phyloP scores from a whole-genome alignment of 1,139 yeast species.

The Casaregolazyma lundiana region DNA sequence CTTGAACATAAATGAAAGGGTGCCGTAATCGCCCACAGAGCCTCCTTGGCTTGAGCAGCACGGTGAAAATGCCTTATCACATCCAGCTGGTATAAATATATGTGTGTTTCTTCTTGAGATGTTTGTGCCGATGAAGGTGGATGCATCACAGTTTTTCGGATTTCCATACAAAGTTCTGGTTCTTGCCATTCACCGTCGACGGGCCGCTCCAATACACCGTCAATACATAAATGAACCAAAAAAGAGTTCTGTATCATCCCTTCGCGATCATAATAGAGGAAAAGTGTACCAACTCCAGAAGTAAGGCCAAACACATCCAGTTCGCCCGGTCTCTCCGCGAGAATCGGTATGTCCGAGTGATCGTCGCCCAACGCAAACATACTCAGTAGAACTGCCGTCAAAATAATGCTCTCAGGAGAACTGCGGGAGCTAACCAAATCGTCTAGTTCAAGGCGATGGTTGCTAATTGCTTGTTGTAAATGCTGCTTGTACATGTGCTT shows the following conservation, averaged over 20 bases:
- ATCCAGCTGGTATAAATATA: not conserved
- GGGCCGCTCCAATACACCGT: not conserved
- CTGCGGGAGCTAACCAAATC: not conserved
- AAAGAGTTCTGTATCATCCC: not conserved
- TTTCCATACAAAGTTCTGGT: not conserved
- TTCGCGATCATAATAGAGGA: not conserved
- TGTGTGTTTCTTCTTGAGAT: not conserved
- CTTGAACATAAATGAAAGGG: not conserved
- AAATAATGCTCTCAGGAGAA: constrained; percentile 4
- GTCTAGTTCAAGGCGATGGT: constrained; percentile 1
- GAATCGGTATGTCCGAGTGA: not conserved
- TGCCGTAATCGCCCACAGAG: not conserved
- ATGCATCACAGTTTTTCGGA: not conserved
- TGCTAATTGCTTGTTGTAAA: constrained; percentile 1
- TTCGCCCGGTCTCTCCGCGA: not conserved
- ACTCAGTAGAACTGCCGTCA: not conserved
- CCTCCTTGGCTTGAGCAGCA: not conserved
- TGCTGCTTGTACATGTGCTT: not conserved
- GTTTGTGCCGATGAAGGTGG: not conserved
- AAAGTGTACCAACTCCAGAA: constrained; percentile 1
- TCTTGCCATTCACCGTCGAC: not conserved
- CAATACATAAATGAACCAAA: not conserved
- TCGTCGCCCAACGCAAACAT: not conserved
- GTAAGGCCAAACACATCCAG: constrained; percentile 2
- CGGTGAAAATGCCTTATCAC: not conserved